These are phyloP conservation scores for Erodium texanum DNA, from an alignment of 441 rosid species.

Conservation along the genomic window DNA sequence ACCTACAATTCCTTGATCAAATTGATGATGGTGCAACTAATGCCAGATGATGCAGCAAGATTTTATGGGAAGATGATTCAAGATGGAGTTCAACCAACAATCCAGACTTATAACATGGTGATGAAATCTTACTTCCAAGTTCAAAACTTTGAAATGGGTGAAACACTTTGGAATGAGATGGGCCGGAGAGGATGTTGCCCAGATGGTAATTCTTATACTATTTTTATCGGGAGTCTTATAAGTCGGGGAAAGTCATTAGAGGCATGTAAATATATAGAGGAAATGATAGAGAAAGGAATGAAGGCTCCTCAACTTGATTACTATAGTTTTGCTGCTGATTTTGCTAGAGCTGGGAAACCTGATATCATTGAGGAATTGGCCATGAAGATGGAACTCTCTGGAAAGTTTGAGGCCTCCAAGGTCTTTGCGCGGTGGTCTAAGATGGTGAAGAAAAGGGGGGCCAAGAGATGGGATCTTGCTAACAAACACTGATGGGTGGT, in stretches of 20 bases:
- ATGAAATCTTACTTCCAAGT: conserved; percentile 65
- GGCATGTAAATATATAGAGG: conserved; percentile 64
- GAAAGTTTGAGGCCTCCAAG: conserved; percentile 57
- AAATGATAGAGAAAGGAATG: conserved; percentile 87
- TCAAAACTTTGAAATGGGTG: conserved; percentile 54
- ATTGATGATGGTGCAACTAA: conserved; percentile 46
- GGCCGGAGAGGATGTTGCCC: conserved; percentile 52
- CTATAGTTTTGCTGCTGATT: conserved; percentile 67
- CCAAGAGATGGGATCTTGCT: conserved; percentile 30
- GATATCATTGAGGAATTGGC: conserved; percentile 64
- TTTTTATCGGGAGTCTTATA: conserved; percentile 50
- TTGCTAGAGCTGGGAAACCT: conserved; percentile 53
- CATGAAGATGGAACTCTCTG: conserved; percentile 56
- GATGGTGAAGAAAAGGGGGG: conserved; percentile 35
- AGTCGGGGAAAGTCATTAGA: conserved; percentile 49
- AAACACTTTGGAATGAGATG: conserved; percentile 75
- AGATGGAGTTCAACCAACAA: conserved; percentile 48
- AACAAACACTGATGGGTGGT: neutral
- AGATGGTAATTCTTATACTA: conserved; percentile 63
- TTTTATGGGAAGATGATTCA: conserved; percentile 60
- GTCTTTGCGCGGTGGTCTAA: conserved; percentile 54
- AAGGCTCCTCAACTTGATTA: conserved; percentile 78
- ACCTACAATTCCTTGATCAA: conserved; percentile 74
- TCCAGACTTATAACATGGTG: conserved; percentile 73
- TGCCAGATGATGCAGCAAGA: conserved; percentile 55